These are phyloP conservation scores for Pontederia paniculata DNA, from an alignment of 176 grass and related monocot genomes.

Conservation along the genomic window DNA sequence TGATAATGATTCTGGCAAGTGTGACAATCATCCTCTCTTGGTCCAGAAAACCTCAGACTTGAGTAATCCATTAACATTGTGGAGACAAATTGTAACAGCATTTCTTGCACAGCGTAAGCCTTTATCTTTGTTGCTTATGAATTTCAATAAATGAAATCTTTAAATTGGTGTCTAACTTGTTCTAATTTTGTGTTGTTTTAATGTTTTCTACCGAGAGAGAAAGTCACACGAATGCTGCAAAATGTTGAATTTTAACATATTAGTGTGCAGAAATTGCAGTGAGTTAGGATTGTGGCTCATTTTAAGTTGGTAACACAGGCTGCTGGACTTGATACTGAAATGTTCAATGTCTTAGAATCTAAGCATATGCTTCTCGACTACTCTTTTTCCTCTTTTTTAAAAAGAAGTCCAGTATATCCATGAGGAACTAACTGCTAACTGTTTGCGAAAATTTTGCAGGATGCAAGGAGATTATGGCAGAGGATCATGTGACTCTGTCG, in stretches of 20 bases:
- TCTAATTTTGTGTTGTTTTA: background rate
- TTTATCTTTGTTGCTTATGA: background rate
- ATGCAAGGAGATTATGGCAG: slow-evolving; percentile 6
- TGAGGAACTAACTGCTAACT: background rate
- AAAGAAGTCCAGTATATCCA: background rate
- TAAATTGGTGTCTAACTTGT: background rate
- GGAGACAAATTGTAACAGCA: background rate
- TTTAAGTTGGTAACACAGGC: too few relatives aligned
- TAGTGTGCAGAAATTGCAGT: too few relatives aligned
- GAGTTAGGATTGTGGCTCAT: too few relatives aligned
- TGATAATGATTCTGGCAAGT: background rate
- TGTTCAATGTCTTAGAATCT: background rate
- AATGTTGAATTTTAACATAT: too few relatives aligned
- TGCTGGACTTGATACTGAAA: too few relatives aligned
- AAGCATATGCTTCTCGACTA: too few relatives aligned
- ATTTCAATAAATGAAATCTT: background rate
- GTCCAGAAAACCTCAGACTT: background rate
- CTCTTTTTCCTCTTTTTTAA: background rate
- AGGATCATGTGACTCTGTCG: slow-evolving; percentile 1
- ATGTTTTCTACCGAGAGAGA: too few relatives aligned
- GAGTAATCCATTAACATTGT: background rate
- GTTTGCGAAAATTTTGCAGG: background rate
- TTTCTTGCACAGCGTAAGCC: slow-evolving; percentile 9
- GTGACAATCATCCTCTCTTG: background rate
- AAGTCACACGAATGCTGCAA: too few relatives aligned